phyloP scores from a whole-genome alignment of 208 protist species.

The Trichomonas gallinae region DNA sequence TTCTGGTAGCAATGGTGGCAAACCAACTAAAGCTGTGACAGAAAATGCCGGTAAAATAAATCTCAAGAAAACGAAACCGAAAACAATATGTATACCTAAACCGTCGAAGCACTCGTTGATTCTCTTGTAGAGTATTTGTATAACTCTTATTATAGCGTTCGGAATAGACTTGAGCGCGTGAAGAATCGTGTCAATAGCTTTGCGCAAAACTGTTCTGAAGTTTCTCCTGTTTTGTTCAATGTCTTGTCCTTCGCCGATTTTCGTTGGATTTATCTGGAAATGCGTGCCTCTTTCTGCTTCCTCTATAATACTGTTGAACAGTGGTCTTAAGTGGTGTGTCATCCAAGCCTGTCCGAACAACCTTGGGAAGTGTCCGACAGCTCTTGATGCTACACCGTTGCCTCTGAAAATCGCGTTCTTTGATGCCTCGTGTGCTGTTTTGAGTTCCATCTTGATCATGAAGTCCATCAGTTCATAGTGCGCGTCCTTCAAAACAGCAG shows the following conservation, averaged over 20 bases:
- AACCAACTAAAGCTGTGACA: neutral
- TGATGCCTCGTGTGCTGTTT: neutral
- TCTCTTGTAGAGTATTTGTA: neutral
- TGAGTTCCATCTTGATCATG: neutral
- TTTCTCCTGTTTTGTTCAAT: conserved; percentile 6
- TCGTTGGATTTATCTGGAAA: neutral
- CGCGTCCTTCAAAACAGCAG: neutral
- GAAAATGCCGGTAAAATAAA: neutral
- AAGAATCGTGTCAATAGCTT: neutral
- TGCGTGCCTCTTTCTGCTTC: neutral
- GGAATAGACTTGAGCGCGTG: neutral
- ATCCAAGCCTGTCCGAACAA: neutral
- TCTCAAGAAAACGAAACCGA: neutral
- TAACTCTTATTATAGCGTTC: neutral
- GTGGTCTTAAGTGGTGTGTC: neutral
- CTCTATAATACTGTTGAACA: neutral
- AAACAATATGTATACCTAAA: neutral
- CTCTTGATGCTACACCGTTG: neutral
- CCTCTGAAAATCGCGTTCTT: conserved; percentile 9
- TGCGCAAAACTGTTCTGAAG: neutral
- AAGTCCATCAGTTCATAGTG: neutral
- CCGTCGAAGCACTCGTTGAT: neutral
- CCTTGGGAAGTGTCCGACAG: neutral
- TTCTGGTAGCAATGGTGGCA: neutral
- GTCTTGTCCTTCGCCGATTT: neutral